phyloP scores from a whole-genome alignment of 1,139 yeast species.

The Taphrina betulina region DNA sequence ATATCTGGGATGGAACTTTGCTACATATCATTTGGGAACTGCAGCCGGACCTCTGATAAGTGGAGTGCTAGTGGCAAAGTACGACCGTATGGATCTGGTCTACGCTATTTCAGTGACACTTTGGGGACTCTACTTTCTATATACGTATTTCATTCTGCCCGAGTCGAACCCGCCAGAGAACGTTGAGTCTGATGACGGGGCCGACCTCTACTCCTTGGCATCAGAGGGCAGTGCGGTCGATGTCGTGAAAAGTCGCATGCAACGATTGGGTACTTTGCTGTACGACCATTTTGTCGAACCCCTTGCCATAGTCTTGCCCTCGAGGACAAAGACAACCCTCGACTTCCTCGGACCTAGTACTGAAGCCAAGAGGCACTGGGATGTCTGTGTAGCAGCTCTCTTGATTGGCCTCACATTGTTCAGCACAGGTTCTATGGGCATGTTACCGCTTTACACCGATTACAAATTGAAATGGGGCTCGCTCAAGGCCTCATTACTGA shows the following conservation, averaged over 20 bases:
- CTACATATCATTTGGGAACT: conserved; percentile 33
- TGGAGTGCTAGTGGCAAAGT: conserved; percentile 30
- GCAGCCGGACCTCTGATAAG: conserved; percentile 32
- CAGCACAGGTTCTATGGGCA: conserved; percentile 32
- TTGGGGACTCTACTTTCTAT: conserved; percentile 33
- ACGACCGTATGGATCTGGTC: conserved; percentile 29
- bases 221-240: conserved; percentile 16
- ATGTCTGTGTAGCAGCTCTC: conserved; percentile 29
- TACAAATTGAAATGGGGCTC: conserved; percentile 31
- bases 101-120: conserved; percentile 28
- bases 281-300: conserved; percentile 25
- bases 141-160: conserved; percentile 29
- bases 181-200: background rate
- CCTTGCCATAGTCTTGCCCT: conserved; percentile 24
- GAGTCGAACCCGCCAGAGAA: conserved; percentile 24
- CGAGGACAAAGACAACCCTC: conserved; percentile 25
- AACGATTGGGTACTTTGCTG: conserved; percentile 2
- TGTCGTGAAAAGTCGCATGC: conserved; percentile 11
- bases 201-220: conserved; percentile 2
- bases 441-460: conserved; percentile 33
- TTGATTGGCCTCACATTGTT: conserved; percentile 30
- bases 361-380: conserved; percentile 34
- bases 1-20: conserved; percentile 33
- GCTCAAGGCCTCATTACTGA: conserved; percentile 27
- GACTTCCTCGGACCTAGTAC: conserved; percentile 29